Conservation (phyloP, 176 grass and related monocot species). For the Puccinellia tenuiflora region DNA sequence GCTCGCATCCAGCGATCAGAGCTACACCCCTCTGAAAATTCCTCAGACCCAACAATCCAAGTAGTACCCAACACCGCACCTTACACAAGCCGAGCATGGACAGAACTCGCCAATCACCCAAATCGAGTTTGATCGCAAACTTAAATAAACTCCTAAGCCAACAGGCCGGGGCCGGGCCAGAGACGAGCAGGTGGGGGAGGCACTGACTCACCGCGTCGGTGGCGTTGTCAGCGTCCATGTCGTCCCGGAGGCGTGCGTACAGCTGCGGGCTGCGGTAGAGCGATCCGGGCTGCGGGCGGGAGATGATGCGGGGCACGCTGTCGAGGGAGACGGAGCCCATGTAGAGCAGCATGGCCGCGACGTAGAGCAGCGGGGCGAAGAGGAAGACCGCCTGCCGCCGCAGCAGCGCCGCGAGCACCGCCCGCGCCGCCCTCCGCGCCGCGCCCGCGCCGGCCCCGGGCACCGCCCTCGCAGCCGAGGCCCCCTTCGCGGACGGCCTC, state of each 20-base stretch:
- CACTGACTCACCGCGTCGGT: constrained; percentile 67
- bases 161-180: background rate
- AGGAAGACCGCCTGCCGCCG: constrained; percentile 93
- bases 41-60: background rate
- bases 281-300: constrained; percentile 66
- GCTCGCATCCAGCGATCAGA: background rate
- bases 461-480: background rate
- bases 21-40: background rate
- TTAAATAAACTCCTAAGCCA: background rate
- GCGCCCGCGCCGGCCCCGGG: background rate
- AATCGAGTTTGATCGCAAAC: background rate
- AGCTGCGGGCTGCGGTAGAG: constrained; percentile 89
- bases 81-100: background rate
- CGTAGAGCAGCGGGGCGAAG: constrained; percentile 91
- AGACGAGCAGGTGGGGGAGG: background rate
- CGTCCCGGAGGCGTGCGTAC: constrained; percentile 59
- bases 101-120: background rate
- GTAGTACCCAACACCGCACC: background rate
- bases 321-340: constrained; percentile 95
- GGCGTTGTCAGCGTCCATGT: constrained; percentile 90
- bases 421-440: constrained; percentile 42
- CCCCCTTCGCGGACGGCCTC: constrained; percentile 31
- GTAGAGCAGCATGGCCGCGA: constrained; percentile 79
- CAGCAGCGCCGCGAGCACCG: constrained; percentile 58
- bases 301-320: constrained; percentile 78